Conservation (phyloP, 331 rosid genomes). For the Quercus tomentella region DNA sequence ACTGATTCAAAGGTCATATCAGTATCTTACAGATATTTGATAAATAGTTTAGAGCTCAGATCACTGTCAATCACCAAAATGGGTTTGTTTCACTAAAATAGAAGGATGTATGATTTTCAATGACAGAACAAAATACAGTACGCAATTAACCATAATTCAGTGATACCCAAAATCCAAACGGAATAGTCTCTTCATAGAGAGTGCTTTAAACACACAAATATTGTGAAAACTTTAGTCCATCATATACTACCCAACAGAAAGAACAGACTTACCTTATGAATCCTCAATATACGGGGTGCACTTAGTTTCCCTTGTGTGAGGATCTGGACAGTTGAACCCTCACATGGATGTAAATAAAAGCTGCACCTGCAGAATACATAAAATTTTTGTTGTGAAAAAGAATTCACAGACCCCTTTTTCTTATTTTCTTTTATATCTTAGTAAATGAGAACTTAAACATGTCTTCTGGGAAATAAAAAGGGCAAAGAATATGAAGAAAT, state of each 20-base stretch:
- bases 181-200: background rate
- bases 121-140: background rate
- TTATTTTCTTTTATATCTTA: background rate
- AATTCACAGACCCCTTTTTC: background rate
- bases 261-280: constrained; percentile 67
- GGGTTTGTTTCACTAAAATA: background rate
- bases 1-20: background rate
- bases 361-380: constrained; percentile 69
- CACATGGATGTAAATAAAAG: constrained; percentile 92
- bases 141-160: background rate
- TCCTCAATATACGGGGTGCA: constrained; percentile 96
- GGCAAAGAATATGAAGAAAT: background rate
- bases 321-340: constrained; percentile 86
- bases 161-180: background rate
- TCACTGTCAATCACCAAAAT: background rate
- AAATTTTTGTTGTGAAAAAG: constrained; percentile 2
- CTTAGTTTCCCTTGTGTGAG: constrained; percentile 97
- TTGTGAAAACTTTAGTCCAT: background rate
- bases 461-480: background rate
- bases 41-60: background rate
- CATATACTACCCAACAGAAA: constrained; percentile 6
- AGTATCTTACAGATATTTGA: background rate
- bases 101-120: background rate
- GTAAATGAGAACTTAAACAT: background rate
- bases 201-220: background rate